Conservation (phyloP, 2,329 filamentous ascomycete species). For the Cladophialophora chaetospira region DNA sequence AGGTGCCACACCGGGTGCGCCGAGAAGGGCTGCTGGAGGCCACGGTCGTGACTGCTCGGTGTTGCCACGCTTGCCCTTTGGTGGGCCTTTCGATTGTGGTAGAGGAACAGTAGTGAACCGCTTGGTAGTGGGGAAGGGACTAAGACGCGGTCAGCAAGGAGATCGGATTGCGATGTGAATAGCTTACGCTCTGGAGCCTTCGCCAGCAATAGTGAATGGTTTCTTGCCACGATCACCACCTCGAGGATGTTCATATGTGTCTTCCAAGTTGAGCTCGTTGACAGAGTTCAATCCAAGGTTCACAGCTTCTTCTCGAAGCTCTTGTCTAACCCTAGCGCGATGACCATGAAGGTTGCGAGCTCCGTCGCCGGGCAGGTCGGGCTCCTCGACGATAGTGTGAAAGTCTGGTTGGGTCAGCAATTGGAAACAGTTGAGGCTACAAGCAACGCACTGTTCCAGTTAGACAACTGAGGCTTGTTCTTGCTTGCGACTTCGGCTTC, state of each 20-base stretch:
- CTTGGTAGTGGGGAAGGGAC: background rate
- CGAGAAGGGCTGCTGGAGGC: conserved; percentile 18
- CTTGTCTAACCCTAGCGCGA: background rate
- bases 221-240: conserved; percentile 3
- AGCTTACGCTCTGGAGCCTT: background rate
- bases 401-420: conserved; percentile 1
- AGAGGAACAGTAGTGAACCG: background rate
- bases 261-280: conserved; percentile 4
- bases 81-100: background rate
- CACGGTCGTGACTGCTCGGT: conserved; percentile 12
- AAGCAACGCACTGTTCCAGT: conserved; percentile 40
- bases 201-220: background rate
- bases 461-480: conserved; percentile 35
- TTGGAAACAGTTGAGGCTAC: background rate
- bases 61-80: background rate
- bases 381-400: conserved; percentile 5
- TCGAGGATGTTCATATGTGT: conserved; percentile 14
- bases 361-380: background rate
- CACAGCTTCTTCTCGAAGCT: conserved; percentile 6
- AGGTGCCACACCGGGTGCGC: background rate
- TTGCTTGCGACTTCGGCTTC: conserved; percentile 35
- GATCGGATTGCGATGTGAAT: background rate
- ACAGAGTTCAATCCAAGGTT: conserved; percentile 3
- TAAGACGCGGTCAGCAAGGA: background rate
- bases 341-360: conserved; percentile 34